Conservation (phyloP, 2,329 filamentous ascomycete genomes). For the Penicillium sp. region DNA sequence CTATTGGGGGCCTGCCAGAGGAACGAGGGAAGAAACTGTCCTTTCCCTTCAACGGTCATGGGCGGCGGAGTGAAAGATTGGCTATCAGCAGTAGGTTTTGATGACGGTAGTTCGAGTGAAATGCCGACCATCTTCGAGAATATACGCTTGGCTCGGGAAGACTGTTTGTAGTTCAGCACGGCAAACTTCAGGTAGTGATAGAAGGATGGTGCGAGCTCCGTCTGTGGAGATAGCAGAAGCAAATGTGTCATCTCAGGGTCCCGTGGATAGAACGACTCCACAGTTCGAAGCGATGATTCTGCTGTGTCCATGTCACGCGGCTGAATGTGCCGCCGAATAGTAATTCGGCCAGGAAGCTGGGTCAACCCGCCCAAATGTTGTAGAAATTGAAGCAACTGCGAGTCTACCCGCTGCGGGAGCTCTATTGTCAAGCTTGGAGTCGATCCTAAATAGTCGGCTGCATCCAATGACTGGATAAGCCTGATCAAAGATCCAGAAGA, state of each 20-base stretch:
- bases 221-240: slow-evolving; percentile 72
- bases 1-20: slow-evolving; percentile 78
- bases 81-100: slow-evolving; percentile 49
- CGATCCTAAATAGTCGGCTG: slow-evolving; percentile 64
- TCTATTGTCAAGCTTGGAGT: slow-evolving; percentile 75
- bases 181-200: slow-evolving; percentile 78
- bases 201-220: slow-evolving; percentile 69
- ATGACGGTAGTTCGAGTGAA: slow-evolving; percentile 64
- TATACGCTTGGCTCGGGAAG: slow-evolving; percentile 39
- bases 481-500: slow-evolving; percentile 67
- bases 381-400: slow-evolving; percentile 55
- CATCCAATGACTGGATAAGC: slow-evolving; percentile 64
- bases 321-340: slow-evolving; percentile 65
- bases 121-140: slow-evolving; percentile 61
- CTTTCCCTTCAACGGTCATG: slow-evolving; percentile 16
- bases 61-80: slow-evolving; percentile 41
- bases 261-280: slow-evolving; percentile 81
- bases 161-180: slow-evolving; percentile 69
- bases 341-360: slow-evolving; percentile 44
- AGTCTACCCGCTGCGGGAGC: slow-evolving; percentile 62
- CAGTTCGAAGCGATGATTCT: slow-evolving; percentile 63
- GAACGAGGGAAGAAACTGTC: slow-evolving; percentile 50
- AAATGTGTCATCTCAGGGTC: slow-evolving; percentile 60
- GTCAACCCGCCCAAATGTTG: slow-evolving; percentile 61
- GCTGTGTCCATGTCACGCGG: slow-evolving; percentile 53